A percentile compares a stretch with the other conserved stretches of the same genome.
Conservation (phyloP, 371 early-diverging fungal genomes). For the Circinella umbellata region DNA sequence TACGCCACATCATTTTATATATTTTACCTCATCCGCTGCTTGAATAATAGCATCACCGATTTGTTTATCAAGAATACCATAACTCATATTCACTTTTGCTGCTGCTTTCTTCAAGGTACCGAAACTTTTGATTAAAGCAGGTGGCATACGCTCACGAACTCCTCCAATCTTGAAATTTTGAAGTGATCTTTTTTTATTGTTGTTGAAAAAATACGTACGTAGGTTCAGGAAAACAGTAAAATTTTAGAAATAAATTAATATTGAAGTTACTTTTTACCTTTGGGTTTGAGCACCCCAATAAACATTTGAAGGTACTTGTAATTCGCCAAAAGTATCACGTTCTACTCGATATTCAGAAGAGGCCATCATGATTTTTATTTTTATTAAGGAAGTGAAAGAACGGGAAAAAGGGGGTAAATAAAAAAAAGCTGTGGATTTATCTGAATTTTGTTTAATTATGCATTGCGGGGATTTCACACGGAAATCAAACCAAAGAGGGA, state of each 20-base stretch:
- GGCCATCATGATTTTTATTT: background rate
- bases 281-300: constrained; percentile 95
- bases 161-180: constrained; percentile 92
- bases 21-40: constrained; percentile 72
- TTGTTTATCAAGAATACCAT: constrained; percentile 63
- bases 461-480: constrained; percentile 1
- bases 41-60: constrained; percentile 79
- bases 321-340: constrained; percentile 86
- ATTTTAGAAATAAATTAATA: background rate
- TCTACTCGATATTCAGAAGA: constrained; percentile 68
- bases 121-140: constrained; percentile 83
- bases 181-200: constrained; percentile 46
- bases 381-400: background rate
- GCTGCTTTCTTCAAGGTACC: constrained; percentile 90
- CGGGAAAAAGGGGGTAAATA: background rate
- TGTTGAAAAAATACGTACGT: too few relatives aligned
- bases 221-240: background rate
- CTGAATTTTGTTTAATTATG: background rate
- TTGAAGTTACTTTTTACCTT: constrained; percentile 45
- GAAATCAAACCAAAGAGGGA: background rate
- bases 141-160: constrained; percentile 81
- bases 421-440: background rate
- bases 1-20: background rate
- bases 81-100: constrained; percentile 82
- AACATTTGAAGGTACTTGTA: constrained; percentile 83